These are phyloP conservation scores for Aspergillus hancockii DNA, from an alignment of 495 filamentous ascomycete species.

Conservation along the genomic window DNA sequence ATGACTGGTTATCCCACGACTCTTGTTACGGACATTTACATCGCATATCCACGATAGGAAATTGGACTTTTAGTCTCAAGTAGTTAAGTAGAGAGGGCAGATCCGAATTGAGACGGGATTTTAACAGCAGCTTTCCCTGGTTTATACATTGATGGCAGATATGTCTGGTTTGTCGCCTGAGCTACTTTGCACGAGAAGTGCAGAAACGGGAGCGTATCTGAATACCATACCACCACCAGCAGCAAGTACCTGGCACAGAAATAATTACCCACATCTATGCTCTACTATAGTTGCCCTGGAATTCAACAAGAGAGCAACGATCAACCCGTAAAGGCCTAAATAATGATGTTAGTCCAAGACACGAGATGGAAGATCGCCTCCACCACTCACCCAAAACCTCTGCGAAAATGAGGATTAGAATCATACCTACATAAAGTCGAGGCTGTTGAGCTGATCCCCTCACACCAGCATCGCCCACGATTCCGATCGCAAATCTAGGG, in stretches of 20 bases:
- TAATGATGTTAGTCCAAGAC: neutral
- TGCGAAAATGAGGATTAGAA: slow-evolving; percentile 99
- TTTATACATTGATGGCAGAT: too few relatives aligned
- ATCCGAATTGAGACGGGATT: too few relatives aligned
- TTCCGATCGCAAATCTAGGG: slow-evolving; percentile 88
- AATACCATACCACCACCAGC: slow-evolving; percentile 2
- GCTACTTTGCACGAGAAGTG: neutral
- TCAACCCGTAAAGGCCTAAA: slow-evolving; percentile 91
- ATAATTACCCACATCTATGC: neutral
- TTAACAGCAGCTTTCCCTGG: too few relatives aligned
- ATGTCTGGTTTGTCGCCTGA: too few relatives aligned
- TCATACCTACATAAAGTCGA: slow-evolving; percentile 98
- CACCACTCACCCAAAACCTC: slow-evolving; percentile 86
- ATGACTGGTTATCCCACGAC: too few relatives aligned
- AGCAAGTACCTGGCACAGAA: slow-evolving; percentile 31
- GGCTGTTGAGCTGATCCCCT: slow-evolving; percentile 97
- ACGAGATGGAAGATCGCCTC: slow-evolving; percentile 3
- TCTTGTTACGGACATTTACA: too few relatives aligned
- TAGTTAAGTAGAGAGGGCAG: too few relatives aligned
- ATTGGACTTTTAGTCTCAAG: too few relatives aligned
- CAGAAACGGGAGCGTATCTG: neutral
- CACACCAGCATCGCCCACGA: slow-evolving; percentile 98
- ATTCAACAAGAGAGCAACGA: slow-evolving; percentile 99
- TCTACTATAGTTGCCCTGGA: slow-evolving; percentile 47
- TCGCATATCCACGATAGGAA: too few relatives aligned